These are phyloP conservation scores for Kandelia obovata DNA, from an alignment of 345 rosid genomes.

Conservation along the genomic window DNA sequence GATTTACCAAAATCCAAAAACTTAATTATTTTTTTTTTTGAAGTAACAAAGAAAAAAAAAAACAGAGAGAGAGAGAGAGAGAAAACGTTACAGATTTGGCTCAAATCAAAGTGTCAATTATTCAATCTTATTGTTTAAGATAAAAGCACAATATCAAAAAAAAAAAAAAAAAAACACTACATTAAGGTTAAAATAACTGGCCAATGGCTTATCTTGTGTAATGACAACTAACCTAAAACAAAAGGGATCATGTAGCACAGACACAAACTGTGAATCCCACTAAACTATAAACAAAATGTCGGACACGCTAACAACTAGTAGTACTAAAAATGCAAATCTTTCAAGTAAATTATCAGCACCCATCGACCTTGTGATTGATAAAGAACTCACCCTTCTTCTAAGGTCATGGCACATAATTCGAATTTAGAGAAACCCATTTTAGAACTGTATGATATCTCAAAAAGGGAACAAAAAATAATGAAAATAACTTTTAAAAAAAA, in stretches of 20 bases:
- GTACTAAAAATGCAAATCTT: background rate
- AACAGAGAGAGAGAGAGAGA: too few relatives aligned
- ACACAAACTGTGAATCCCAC: background rate
- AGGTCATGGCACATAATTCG: background rate
- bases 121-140: too few relatives aligned
- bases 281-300: background rate
- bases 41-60: too few relatives aligned
- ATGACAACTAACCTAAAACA: constrained; percentile 5
- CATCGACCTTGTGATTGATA: background rate
- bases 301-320: background rate
- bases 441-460: background rate
- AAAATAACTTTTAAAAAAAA: background rate
- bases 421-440: background rate
- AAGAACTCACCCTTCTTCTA: background rate
- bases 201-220: background rate
- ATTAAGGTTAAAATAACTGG: too few relatives aligned
- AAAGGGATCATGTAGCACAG: background rate
- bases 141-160: too few relatives aligned
- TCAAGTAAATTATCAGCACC: background rate
- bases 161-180: too few relatives aligned
- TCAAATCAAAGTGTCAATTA: too few relatives aligned
- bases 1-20: too few relatives aligned
- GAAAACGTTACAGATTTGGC: too few relatives aligned
- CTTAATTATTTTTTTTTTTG: too few relatives aligned
- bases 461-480: background rate